These are phyloP conservation scores for Trichoderma polysporum DNA, from an alignment of 2,329 filamentous ascomycete species.

Conservation along the genomic window DNA sequence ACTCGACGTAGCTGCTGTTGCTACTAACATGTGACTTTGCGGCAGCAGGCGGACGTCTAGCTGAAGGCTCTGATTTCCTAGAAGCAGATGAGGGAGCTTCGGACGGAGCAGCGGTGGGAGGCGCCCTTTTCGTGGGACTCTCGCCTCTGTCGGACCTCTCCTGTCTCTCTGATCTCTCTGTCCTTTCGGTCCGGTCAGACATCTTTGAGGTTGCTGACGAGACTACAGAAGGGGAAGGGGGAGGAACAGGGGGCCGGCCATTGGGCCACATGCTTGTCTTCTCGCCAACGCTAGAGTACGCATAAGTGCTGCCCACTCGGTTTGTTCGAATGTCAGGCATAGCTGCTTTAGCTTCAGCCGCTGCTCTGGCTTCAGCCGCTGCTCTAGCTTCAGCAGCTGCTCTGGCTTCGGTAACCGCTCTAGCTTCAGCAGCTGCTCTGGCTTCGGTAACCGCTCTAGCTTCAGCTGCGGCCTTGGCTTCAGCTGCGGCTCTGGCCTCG, in stretches of 20 bases:
- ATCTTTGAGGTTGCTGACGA: constrained; percentile 11
- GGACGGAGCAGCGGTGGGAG: constrained; percentile 18
- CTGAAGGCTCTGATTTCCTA: constrained; percentile 20
- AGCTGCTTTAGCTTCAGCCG: constrained; percentile 30
- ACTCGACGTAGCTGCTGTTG: constrained; percentile 54
- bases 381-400: too few relatives aligned
- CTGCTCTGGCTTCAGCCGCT: constrained; percentile 21
- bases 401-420: constrained; percentile 31
- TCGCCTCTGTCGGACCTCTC: constrained; percentile 8
- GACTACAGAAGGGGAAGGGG: constrained; percentile 23
- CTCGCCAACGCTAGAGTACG: constrained; percentile 65
- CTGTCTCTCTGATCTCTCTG: neutral
- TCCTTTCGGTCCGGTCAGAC: constrained; percentile 6
- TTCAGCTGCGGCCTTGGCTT: constrained; percentile 23
- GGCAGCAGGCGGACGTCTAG: constrained; percentile 40
- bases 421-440: constrained; percentile 26
- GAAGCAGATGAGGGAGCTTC: constrained; percentile 19
- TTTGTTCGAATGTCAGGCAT: constrained; percentile 23
- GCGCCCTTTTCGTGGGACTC: constrained; percentile 14
- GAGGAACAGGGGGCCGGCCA: constrained; percentile 49
- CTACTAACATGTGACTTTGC: constrained; percentile 53
- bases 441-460: constrained; percentile 28
- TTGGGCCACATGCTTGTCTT: constrained; percentile 69
- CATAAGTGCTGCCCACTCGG: constrained; percentile 56
- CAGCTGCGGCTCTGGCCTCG: constrained; percentile 36